Percentiles rank a stretch among this genome's conserved stretches.
Evolutionary conservation across 176 grass and related monocot species (phyloP).

Genomic region (Hyparrhenia diplandra): DNA sequence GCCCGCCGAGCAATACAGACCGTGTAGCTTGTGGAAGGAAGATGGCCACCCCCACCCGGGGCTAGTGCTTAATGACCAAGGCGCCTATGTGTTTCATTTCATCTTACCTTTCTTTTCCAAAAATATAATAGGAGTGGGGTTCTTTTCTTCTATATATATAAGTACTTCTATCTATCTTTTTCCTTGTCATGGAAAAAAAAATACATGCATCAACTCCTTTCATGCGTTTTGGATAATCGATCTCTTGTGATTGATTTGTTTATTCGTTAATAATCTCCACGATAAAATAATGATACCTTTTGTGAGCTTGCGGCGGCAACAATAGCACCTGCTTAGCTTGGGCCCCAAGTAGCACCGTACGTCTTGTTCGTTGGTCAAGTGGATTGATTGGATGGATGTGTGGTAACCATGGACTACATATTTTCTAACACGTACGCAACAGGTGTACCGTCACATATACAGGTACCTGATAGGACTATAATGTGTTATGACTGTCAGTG

Average conservation of each 20-base stretch:
- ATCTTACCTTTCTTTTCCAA: neutral
- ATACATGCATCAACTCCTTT: neutral
- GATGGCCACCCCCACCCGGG: neutral
- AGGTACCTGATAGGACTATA: neutral
- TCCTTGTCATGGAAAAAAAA: neutral
- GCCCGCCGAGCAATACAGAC: conserved; percentile 27
- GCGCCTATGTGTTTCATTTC: neutral
- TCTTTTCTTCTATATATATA: neutral
- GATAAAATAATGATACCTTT: neutral
- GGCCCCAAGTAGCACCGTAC: neutral
- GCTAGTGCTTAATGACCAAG: conserved; percentile 32
- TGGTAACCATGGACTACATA: neutral
- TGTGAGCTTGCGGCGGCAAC: neutral
- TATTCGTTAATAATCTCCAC: conserved; percentile 10
- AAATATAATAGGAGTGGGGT: neutral
- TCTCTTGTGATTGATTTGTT: conserved; percentile 8
- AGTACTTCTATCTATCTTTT: neutral
- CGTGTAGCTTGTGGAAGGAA: conserved; percentile 29
- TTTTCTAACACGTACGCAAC: conserved; percentile 12
- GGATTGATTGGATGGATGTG: neutral
- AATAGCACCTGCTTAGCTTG: conserved; percentile 30
- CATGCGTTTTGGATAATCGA: neutral
- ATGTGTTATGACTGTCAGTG: neutral
- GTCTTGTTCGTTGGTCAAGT: neutral
- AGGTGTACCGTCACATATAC: conserved; percentile 3